These are phyloP conservation scores for Aristolochia contorta DNA, from an alignment of 164 flowering plant genomes.

Conservation along the genomic window DNA sequence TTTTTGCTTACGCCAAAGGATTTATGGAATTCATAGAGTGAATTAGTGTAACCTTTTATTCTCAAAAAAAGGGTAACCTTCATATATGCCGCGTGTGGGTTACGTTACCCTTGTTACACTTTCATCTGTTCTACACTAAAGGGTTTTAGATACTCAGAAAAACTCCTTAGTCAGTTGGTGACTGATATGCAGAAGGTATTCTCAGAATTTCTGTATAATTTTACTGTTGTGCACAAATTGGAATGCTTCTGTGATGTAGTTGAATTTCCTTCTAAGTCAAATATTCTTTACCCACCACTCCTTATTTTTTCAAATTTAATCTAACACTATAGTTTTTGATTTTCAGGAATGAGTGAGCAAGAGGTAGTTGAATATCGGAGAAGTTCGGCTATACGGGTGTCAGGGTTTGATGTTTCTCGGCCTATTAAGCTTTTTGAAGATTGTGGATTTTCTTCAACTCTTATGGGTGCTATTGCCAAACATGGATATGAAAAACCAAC, in stretches of 20 bases:
- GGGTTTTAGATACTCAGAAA: no score
- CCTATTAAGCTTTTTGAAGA: conserved; percentile 85
- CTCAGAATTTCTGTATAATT: no score
- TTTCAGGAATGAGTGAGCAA: conserved; percentile 78
- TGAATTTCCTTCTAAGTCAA: neutral
- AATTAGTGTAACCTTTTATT: no score
- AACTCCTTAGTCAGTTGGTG: no score
- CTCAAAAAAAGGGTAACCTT: no score
- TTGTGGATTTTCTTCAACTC: conserved; percentile 64
- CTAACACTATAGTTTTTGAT: neutral
- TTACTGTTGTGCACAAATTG: no score
- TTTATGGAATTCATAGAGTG: no score
- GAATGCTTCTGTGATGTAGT: neutral
- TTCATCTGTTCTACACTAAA: no score
- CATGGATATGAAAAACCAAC: conserved; percentile 96
- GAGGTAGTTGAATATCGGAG: conserved; percentile 65
- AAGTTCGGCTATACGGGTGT: conserved; percentile 77
- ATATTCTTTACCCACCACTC: neutral
- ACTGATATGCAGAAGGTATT: no score
- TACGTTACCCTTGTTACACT: no score
- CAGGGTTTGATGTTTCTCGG: conserved; percentile 91
- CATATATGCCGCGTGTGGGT: no score
- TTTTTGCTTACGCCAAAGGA: no score
- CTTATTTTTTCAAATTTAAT: neutral
- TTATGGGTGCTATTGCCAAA: conserved; percentile 75